Base-by-base conservation (phyloP, 768 basidiomycete genomes). In the Auricularia cornea region DNA sequence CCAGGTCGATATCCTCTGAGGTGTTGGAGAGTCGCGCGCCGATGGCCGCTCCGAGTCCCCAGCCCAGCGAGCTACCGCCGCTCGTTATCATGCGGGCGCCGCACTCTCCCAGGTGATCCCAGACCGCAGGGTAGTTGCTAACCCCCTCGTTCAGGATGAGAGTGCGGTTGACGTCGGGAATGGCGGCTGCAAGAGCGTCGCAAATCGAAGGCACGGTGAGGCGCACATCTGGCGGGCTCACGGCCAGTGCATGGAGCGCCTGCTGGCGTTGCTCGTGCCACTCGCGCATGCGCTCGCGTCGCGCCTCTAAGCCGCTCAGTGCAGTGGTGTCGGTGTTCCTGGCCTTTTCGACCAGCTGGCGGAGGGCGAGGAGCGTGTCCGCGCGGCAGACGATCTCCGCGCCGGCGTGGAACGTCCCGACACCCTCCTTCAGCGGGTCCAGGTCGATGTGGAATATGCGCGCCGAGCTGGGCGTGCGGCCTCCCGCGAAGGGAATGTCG, bases 21-120 rank as follows among this genome's bases (percentile, higher is more conserved):
- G 71, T 66, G 3, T 73, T 78, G 1, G 81, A 87, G 4, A 89
- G 66, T 54, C 75, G 69, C 1, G 82, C 81, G 2, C 89, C 88
- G 3, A 90, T 73, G 3, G 85, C 82, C 0, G 83, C 87, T 51
- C 84, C 88, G 3, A 89, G 73, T 2, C 79, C 81, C 85, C 86
- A 90, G 0, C 88, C 89, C 38, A 90, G 76, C 10, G 85, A 83
- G 1, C 85, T 83, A 3, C 83, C 88, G 2, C 88, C 88, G 12
- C 84, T 85, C 14, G 78, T 70, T 16, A 88, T 65, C 59, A 85
- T 71, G 20, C 78, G 75, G 6, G 44, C 44, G 44, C 44, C 44
- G 44, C 16, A 48, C 20, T 23, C 44, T 5, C 20, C 16, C 69
- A 89, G 72, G 69, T 89, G 87, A 35, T 76, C 70, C 85, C 85